A percentile compares a stretch with the other conserved stretches of the same genome.
Conservation (phyloP, 306 rosid species). For the Rosa lucieae region DNA sequence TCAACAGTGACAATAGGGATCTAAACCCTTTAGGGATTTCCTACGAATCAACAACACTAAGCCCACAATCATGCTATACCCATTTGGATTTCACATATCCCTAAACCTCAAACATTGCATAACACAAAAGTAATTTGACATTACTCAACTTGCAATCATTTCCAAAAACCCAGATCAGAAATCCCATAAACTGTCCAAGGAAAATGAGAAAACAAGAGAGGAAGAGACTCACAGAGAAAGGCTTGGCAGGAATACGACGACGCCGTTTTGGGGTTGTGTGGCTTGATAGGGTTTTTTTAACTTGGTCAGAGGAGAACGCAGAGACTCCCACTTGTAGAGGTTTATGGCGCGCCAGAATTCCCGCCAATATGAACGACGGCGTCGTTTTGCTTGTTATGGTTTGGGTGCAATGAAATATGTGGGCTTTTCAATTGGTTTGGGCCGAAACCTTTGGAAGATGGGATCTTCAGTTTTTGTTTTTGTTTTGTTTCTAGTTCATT, state of each 20-base stretch:
- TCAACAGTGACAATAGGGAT: neutral
- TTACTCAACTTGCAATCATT: neutral
- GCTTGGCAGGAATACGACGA: neutral
- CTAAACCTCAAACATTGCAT: neutral
- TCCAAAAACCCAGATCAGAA: neutral
- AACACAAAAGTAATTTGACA: neutral
- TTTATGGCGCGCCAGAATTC: neutral
- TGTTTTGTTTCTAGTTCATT: no score
- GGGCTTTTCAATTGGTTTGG: no score
- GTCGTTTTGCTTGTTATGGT: no score
- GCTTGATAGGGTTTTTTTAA: conserved; percentile 13
- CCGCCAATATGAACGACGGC: neutral
- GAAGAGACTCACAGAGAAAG: neutral
- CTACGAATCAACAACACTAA: neutral
- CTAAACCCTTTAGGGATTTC: neutral
- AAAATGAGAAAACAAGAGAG: neutral
- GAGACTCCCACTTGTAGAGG: neutral
- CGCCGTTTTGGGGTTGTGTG: neutral
- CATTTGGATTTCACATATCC: no score
- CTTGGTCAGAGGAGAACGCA: neutral
- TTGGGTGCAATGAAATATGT: no score
- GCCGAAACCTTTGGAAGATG: no score
- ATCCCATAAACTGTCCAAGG: neutral
- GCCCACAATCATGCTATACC: neutral
- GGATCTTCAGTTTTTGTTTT: no score